These are phyloP conservation scores for Acanthamoeba rhysodes DNA, from an alignment of 208 protist genomes.

Conservation along the genomic window DNA sequence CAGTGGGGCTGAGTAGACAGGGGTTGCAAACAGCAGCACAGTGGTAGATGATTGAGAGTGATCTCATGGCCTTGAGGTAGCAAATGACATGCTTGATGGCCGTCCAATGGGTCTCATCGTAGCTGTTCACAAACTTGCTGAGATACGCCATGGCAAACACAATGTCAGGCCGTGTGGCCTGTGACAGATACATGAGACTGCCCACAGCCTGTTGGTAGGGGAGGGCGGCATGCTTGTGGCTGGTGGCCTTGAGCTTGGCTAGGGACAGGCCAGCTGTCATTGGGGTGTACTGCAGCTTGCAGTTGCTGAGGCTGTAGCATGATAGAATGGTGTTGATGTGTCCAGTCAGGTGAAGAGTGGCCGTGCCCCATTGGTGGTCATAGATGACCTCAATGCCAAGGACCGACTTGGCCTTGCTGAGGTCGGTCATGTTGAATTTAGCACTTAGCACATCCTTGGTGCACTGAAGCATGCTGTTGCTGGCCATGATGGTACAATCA, in stretches of 20 bases:
- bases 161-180: neutral
- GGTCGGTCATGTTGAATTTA: neutral
- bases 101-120: neutral
- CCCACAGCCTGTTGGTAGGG: neutral
- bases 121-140: neutral
- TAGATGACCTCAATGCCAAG: neutral
- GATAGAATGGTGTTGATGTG: neutral
- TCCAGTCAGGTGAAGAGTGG: neutral
- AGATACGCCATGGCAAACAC: neutral
- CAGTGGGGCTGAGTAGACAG: neutral
- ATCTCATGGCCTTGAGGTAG: neutral
- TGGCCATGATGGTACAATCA: neutral
- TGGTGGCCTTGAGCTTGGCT: neutral
- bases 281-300: neutral
- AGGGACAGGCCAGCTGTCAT: neutral
- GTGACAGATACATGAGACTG: neutral
- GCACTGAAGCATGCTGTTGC: neutral
- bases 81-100: neutral
- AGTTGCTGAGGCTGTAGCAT: neutral
- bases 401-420: neutral
- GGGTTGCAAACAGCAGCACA: no score
- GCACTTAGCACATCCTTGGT: neutral
- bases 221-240: neutral
- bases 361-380: neutral
- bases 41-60: neutral